Evolutionary conservation across 164 flowering plant genomes (phyloP).

Genomic region (Brasenia schreberi): DNA sequence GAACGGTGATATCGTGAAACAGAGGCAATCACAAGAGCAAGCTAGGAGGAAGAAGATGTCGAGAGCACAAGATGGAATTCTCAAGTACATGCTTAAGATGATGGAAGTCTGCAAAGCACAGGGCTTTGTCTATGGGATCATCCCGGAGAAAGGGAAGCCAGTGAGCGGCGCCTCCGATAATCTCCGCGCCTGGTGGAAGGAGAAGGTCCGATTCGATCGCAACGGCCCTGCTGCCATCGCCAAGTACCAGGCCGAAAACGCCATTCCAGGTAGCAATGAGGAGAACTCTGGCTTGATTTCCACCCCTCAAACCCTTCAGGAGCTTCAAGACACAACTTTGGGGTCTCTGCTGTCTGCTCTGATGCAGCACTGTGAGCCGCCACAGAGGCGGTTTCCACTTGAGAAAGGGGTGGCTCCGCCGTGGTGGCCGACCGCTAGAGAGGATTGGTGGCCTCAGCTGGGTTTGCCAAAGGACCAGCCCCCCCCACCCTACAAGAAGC

Average conservation of each 20-base stretch:
- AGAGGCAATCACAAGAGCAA: constrained; percentile 53
- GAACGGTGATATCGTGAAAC: constrained; percentile 25
- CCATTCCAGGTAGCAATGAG: constrained; percentile 29
- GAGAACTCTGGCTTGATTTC: constrained; percentile 14
- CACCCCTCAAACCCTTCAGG: constrained; percentile 44
- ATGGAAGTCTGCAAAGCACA: constrained; percentile 92
- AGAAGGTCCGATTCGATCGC: constrained; percentile 70
- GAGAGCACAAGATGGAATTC: constrained; percentile 74
- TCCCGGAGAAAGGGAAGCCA: constrained; percentile 86
- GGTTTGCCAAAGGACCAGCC: constrained; percentile 45
- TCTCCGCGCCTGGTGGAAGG: constrained; percentile 91
- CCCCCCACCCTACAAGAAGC: constrained; percentile 63
- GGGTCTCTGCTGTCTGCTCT: constrained; percentile 59
- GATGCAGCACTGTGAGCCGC: constrained; percentile 78
- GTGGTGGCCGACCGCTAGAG: constrained; percentile 69
- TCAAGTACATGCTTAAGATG: constrained; percentile 83
- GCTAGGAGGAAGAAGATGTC: constrained; percentile 90
- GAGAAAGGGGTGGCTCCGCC: constrained; percentile 66
- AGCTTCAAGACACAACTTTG: constrained; percentile 65
- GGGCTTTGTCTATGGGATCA: constrained; percentile 83
- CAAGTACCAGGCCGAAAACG: constrained; percentile 44
- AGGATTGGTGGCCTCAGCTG: constrained; percentile 61
- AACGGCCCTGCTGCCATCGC: constrained; percentile 82
- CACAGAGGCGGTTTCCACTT: constrained; percentile 59
- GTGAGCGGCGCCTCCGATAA: constrained; percentile 89